These are phyloP conservation scores for Arxiozyma telluris DNA, from an alignment of 1,139 yeast genomes.

Conservation along the genomic window DNA sequence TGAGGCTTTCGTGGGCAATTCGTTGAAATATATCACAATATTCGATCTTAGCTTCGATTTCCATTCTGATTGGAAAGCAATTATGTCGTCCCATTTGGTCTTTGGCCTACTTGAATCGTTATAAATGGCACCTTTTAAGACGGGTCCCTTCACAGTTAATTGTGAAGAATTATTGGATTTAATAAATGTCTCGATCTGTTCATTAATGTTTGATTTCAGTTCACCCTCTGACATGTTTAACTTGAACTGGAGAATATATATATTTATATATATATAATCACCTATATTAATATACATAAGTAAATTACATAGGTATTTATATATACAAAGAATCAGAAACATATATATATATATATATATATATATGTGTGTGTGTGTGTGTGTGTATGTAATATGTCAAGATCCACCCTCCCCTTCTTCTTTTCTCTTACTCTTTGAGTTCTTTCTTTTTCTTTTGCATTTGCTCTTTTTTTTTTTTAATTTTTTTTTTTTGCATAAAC, in stretches of 20 bases:
- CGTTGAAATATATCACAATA: slow-evolving; percentile 67
- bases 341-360: no score
- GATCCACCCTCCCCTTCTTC: no score
- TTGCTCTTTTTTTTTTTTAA: no score
- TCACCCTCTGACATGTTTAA: background rate
- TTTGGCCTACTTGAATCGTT: slow-evolving; percentile 5
- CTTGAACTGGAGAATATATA: background rate
- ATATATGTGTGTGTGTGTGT: background rate
- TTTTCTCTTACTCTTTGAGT: background rate
- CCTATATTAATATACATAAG: background rate
- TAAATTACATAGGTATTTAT: no score
- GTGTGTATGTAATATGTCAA: background rate
- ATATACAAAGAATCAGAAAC: no score
- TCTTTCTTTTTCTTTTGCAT: background rate
- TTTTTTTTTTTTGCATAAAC: no score
- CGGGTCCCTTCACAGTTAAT: background rate
- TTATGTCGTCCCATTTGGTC: slow-evolving; percentile 33
- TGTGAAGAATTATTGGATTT: slow-evolving; percentile 1
- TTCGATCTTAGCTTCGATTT: slow-evolving; percentile 51
- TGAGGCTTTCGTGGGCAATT: slow-evolving; percentile 39
- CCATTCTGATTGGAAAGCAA: slow-evolving; percentile 75
- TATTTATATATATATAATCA: background rate
- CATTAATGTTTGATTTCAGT: background rate
- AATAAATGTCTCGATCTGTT: slow-evolving; percentile 2
- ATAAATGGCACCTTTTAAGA: slow-evolving; percentile 3